Evolutionary conservation across 768 basidiomycete genomes (phyloP).

Genomic region (Suillus occidentalis): DNA sequence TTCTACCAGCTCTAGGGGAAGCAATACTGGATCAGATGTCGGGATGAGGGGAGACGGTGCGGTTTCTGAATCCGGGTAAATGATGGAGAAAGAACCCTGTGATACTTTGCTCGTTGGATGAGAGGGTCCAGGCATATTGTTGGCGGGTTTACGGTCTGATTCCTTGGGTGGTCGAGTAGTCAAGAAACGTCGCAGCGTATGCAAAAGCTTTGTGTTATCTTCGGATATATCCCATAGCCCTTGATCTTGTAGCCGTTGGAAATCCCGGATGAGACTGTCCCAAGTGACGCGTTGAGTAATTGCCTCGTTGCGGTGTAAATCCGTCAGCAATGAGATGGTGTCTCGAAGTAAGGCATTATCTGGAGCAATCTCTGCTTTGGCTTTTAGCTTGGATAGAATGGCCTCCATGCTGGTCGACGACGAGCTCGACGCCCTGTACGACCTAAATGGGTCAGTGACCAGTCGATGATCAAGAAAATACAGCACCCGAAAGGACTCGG

Average conservation of each 20-base stretch:
- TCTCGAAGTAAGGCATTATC: slow-evolving; percentile 21
- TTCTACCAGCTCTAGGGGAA: slow-evolving; percentile 58
- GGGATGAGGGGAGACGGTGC: slow-evolving; percentile 21
- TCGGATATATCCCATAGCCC: slow-evolving; percentile 26
- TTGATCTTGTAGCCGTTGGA: slow-evolving; percentile 21
- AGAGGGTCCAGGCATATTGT: background rate
- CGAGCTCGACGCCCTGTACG: background rate
- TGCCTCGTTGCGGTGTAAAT: slow-evolving; percentile 24
- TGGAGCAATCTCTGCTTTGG: slow-evolving; percentile 11
- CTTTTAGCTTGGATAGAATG: slow-evolving; percentile 28
- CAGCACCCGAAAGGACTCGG: background rate
- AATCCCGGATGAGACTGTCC: slow-evolving; percentile 21
- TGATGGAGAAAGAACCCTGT: slow-evolving; percentile 17
- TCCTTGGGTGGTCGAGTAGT: slow-evolving; percentile 8
- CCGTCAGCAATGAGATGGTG: slow-evolving; percentile 18
- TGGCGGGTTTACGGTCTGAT: background rate
- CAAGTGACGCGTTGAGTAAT: slow-evolving; percentile 22
- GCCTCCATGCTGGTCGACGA: slow-evolving; percentile 20
- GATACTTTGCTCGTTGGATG: background rate
- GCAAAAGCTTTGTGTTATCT: slow-evolving; percentile 29
- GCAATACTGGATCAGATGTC: slow-evolving; percentile 24
- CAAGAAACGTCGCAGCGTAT: slow-evolving; percentile 21
- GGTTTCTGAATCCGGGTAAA: slow-evolving; percentile 14
- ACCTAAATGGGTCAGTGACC: background rate
- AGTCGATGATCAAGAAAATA: background rate